Conservation (phyloP, 495 filamentous ascomycete genomes). For the Cercophora scortea region DNA sequence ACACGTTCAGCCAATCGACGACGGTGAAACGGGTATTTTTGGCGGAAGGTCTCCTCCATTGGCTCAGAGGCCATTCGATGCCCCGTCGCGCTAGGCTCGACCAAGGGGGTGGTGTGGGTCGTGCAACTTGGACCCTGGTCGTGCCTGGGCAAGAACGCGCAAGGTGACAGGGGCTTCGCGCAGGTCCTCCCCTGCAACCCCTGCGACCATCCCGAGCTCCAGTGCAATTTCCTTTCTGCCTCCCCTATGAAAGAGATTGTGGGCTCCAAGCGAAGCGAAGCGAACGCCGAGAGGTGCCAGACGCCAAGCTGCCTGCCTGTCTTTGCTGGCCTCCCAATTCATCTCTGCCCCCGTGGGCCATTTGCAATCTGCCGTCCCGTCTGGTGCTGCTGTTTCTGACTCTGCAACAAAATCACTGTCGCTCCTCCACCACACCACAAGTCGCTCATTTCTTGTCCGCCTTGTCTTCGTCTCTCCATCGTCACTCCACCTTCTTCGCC, state of each 20-base stretch:
- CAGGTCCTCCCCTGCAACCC: slow-evolving; percentile 8
- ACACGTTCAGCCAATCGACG: slow-evolving; percentile 10
- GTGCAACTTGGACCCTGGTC: slow-evolving; percentile 1
- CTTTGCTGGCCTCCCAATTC: too few species aligned
- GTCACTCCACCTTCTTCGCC: slow-evolving; percentile 11
- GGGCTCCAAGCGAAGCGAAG: slow-evolving; percentile 1
- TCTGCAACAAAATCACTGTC: slow-evolving; percentile 25
- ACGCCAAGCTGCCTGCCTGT: not conserved
- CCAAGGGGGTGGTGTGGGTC: slow-evolving; percentile 1
- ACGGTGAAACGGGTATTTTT: slow-evolving; percentile 4
- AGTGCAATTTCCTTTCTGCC: slow-evolving; percentile 28
- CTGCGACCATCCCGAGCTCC: slow-evolving; percentile 13
- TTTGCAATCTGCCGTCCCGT: not conserved
- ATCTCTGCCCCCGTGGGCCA: not conserved
- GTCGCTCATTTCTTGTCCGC: slow-evolving; percentile 20
- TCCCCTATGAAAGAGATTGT: slow-evolving; percentile 16
- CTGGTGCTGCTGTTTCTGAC: not conserved
- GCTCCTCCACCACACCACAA: slow-evolving; percentile 13
- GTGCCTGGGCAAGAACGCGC: slow-evolving; percentile 13
- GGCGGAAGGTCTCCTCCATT: slow-evolving; percentile 10
- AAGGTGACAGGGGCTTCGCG: slow-evolving; percentile 11
- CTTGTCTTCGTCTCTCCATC: slow-evolving; percentile 10
- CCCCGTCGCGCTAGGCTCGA: slow-evolving; percentile 12
- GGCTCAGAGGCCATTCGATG: slow-evolving; percentile 2
- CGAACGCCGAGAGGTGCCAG: not conserved